phyloP scores from a whole-genome alignment of 2,329 filamentous ascomycete genomes.

The Ceratocystis smalleyi region DNA sequence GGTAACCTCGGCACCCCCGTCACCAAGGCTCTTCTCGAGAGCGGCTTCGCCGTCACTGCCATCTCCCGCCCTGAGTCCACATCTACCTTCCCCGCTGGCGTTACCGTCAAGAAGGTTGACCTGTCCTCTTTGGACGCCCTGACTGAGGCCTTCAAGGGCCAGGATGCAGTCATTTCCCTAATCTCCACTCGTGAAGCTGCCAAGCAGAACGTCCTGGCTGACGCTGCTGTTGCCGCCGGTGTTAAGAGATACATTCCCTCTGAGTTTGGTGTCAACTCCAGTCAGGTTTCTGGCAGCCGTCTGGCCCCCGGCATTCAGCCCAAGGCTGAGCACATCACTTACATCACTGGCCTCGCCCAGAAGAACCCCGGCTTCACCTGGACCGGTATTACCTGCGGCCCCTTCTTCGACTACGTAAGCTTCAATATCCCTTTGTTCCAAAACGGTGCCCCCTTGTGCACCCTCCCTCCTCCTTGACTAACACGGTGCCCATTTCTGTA shows the following conservation, averaged over 20 bases:
- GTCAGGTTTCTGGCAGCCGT: conserved; percentile 22
- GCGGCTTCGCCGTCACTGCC: conserved; percentile 36
- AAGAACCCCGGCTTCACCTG: conserved; percentile 34
- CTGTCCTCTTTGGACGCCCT: conserved; percentile 35
- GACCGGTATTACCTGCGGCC: conserved; percentile 30
- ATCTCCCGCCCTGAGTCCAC: conserved; percentile 35
- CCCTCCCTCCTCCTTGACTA: conserved; percentile 25
- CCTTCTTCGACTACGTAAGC: conserved; percentile 28
- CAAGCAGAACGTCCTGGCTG: conserved; percentile 31
- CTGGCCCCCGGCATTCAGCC: conserved; percentile 29
- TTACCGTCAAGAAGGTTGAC: conserved; percentile 33
- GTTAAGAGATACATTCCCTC: conserved; percentile 47
- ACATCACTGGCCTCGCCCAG: conserved; percentile 27
- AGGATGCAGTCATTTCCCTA: conserved; percentile 38
- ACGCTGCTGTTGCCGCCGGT: conserved; percentile 43
- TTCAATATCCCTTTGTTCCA: conserved; percentile 23
- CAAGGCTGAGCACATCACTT: conserved; percentile 32
- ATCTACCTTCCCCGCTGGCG: conserved; percentile 23
- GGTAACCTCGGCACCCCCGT: conserved; percentile 29
- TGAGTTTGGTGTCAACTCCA: conserved; percentile 33
- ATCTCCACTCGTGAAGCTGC: conserved; percentile 27
- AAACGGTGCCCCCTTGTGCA: conserved; percentile 33
- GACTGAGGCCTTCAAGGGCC: conserved; percentile 34
- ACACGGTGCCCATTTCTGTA: background rate
- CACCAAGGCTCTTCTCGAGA: conserved; percentile 25